Percentiles rank a stretch among this genome's conserved stretches.
Evolutionary conservation across 768 basidiomycete species (phyloP).

Genomic region (Russula dissimulans): DNA sequence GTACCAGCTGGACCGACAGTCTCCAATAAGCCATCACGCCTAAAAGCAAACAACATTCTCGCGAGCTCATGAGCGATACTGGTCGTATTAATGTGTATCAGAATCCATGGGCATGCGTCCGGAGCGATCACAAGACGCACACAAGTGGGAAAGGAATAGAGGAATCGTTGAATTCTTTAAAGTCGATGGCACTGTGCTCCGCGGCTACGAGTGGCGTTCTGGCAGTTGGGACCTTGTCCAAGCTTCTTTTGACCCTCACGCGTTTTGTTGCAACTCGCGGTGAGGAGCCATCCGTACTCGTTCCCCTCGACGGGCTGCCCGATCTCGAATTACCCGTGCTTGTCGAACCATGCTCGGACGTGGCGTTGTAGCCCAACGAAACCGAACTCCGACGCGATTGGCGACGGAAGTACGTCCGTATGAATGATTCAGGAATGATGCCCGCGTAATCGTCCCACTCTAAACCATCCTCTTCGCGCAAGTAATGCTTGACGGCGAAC

Average conservation of each 20-base stretch:
- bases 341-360: constrained; percentile 15
- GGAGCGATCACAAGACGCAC: constrained; percentile 33
- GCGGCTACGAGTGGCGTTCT: constrained; percentile 57
- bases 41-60: constrained; percentile 59
- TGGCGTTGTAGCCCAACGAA: constrained; percentile 29
- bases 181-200: constrained; percentile 48
- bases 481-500: constrained; percentile 68
- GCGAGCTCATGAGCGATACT: constrained; percentile 81
- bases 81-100: neutral
- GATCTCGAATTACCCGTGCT: constrained; percentile 11
- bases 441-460: constrained; percentile 58
- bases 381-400: constrained; percentile 27
- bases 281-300: neutral
- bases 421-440: constrained; percentile 56
- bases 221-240: constrained; percentile 37
- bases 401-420: constrained; percentile 27
- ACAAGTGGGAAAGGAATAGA: constrained; percentile 71
- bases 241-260: constrained; percentile 62
- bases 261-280: constrained; percentile 38
- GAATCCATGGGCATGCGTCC: neutral
- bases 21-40: constrained; percentile 75
- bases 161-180: constrained; percentile 40
- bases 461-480: constrained; percentile 75
- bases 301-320: constrained; percentile 6
- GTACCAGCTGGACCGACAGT: constrained; percentile 82